phyloP scores from a whole-genome alignment of 2,329 filamentous ascomycete genomes.

The Pseudocercospora fijiensis region DNA sequence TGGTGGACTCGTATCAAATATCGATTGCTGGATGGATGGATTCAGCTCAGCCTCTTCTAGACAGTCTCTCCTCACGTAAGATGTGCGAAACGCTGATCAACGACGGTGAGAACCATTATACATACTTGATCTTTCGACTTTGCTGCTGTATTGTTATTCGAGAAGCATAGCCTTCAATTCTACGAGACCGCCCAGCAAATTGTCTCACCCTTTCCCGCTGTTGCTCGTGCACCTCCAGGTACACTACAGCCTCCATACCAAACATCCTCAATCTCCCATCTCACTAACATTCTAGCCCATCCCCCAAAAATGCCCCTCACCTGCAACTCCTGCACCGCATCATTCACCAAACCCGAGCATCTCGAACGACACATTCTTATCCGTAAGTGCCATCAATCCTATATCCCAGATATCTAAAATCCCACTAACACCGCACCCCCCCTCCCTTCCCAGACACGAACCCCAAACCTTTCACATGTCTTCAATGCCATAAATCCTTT shows the following conservation, averaged over 20 bases:
- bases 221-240: neutral
- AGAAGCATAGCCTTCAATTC: neutral
- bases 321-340: neutral
- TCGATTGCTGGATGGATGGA: neutral
- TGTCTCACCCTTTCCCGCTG: neutral
- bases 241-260: neutral
- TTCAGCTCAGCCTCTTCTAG: constrained; percentile 5
- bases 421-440: neutral
- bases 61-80: neutral
- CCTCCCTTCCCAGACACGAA: neutral
- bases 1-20: neutral
- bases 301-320: neutral
- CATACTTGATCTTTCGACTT: too few relatives aligned
- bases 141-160: neutral
- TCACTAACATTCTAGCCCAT: neutral
- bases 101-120: constrained; percentile 1
- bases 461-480: neutral
- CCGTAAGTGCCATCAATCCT: neutral
- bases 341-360: neutral
- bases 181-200: neutral
- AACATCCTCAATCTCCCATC: neutral
- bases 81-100: neutral
- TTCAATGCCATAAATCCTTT: constrained; percentile 3
- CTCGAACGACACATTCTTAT: constrained; percentile 1
- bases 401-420: too few relatives aligned